Conservation (phyloP, 768 basidiomycete genomes). For the Rickenella mellea region DNA sequence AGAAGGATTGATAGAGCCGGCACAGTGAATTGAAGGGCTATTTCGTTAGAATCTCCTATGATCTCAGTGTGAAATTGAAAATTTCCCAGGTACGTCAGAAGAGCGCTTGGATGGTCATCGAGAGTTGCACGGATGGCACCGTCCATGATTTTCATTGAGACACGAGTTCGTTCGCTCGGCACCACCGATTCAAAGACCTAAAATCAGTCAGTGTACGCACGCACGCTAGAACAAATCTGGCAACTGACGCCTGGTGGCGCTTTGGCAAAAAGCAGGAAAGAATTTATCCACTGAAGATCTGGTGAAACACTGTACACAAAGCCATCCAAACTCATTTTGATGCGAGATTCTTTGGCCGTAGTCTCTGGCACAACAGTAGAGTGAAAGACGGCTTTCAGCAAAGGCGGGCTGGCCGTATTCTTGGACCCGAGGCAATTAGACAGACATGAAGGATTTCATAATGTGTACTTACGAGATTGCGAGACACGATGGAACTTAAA, state of each 20-base stretch:
- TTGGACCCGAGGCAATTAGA: no score
- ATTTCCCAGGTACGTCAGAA: conserved; percentile 59
- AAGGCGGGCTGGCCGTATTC: neutral
- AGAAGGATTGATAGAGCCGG: neutral
- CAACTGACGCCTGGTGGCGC: conserved; percentile 79
- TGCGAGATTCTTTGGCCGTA: conserved; percentile 66
- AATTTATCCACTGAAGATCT: conserved; percentile 51
- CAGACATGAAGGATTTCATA: no score
- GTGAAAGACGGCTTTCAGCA: neutral
- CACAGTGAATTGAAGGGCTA: conserved; percentile 23
- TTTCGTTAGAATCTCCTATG: conserved; percentile 53
- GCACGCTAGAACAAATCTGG: neutral
- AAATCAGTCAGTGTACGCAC: conserved; percentile 9
- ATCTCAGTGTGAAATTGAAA: conserved; percentile 66
- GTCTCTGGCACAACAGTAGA: conserved; percentile 54
- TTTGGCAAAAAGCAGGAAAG: conserved; percentile 57
- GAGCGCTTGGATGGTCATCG: conserved; percentile 48
- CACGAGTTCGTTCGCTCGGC: conserved; percentile 75
- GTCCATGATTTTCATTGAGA: conserved; percentile 58
- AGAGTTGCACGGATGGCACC: conserved; percentile 56
- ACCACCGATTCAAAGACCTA: conserved; percentile 89
- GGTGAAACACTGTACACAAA: conserved; percentile 55
- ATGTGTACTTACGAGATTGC: neutral
- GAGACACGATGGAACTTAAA: neutral
- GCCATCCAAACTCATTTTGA: conserved; percentile 54